These are phyloP conservation scores for Penicillium psychrosexuale DNA, from an alignment of 2,329 filamentous ascomycete species.

Conservation along the genomic window DNA sequence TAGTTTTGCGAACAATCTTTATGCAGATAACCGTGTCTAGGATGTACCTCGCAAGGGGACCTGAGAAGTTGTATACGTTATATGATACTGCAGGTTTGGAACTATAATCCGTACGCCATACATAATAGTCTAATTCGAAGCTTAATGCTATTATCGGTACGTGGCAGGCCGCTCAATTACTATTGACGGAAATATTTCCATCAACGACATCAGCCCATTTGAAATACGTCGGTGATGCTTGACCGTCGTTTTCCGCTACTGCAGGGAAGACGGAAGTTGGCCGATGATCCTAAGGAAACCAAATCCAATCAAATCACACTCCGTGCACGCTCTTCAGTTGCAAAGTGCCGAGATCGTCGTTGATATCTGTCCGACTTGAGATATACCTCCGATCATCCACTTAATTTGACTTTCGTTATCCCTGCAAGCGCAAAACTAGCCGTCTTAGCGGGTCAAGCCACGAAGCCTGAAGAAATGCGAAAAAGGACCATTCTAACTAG, in stretches of 20 bases:
- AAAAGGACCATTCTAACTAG: too few species aligned
- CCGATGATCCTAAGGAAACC: neutral
- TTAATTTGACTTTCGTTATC: neutral
- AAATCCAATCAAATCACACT: neutral
- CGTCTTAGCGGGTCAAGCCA: neutral
- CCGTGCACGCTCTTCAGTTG: neutral
- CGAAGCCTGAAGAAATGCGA: neutral
- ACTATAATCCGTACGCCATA: neutral
- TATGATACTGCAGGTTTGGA: neutral
- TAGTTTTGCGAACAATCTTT: neutral
- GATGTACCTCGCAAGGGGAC: neutral
- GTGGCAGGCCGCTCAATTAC: neutral
- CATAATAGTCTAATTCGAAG: neutral
- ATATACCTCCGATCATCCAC: neutral
- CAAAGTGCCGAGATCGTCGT: neutral
- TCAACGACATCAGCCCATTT: neutral
- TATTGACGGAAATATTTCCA: neutral
- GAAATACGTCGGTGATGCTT: neutral
- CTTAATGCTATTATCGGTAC: neutral
- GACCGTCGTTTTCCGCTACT: neutral
- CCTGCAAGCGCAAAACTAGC: neutral
- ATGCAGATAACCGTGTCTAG: neutral
- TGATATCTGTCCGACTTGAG: neutral
- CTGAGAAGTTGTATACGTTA: neutral
- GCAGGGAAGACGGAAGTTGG: slow-evolving; percentile 4